Evolutionary conservation across 1,139 yeast genomes (phyloP).

Genomic region (Keqinozyma sinolaborantium): DNA sequence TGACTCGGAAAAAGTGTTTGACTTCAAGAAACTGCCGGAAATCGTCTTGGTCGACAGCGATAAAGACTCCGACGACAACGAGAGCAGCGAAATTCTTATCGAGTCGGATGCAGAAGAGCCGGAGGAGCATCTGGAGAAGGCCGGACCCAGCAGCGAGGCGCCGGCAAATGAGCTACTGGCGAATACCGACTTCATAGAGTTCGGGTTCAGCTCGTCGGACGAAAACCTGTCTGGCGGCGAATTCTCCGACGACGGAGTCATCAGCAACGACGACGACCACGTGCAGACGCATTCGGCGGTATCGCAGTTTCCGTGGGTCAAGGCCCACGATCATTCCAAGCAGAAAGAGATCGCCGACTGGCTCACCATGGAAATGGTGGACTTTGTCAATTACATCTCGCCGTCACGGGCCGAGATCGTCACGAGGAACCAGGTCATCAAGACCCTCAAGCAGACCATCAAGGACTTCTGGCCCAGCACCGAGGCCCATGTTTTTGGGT

Average conservation of each 20-base stretch:
- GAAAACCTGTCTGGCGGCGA: slow-evolving; percentile 24
- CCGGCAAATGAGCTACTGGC: slow-evolving; percentile 33
- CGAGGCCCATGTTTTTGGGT: slow-evolving; percentile 86
- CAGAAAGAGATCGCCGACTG: slow-evolving; percentile 81
- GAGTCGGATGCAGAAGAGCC: slow-evolving; percentile 26
- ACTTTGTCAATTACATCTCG: slow-evolving; percentile 81
- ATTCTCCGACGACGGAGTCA: slow-evolving; percentile 32
- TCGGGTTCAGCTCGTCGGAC: slow-evolving; percentile 50
- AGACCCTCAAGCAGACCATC: slow-evolving; percentile 56
- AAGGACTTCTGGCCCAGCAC: slow-evolving; percentile 73
- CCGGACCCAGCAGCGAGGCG: no score
- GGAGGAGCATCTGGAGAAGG: slow-evolving; percentile 9
- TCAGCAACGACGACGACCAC: slow-evolving; percentile 30
- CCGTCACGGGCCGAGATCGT: slow-evolving; percentile 77
- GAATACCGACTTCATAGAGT: slow-evolving; percentile 55
- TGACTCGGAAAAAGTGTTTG: neutral
- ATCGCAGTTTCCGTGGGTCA: slow-evolving; percentile 73
- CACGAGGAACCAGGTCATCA: slow-evolving; percentile 65
- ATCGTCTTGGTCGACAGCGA: slow-evolving; percentile 1
- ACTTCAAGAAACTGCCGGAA: neutral
- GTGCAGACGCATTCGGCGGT: slow-evolving; percentile 12
- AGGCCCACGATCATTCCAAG: slow-evolving; percentile 68
- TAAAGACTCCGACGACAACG: slow-evolving; percentile 4
- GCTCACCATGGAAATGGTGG: slow-evolving; percentile 84
- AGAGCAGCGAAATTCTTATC: slow-evolving; percentile 25